These are phyloP conservation scores for Camelina laxa DNA, from an alignment of 345 rosid species.

Conservation along the genomic window DNA sequence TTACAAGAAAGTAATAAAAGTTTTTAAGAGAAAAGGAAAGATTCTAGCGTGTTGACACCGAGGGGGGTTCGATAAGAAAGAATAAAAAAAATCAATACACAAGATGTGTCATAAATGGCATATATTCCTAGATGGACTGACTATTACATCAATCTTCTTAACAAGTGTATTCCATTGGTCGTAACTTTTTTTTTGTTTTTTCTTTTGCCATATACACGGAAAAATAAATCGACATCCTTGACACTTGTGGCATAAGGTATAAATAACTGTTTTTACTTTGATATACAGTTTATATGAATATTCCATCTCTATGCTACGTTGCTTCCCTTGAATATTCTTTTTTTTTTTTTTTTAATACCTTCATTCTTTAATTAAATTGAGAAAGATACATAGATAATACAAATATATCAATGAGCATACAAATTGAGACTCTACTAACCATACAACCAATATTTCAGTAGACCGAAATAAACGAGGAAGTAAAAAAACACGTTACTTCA, in stretches of 20 bases:
- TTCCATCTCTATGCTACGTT: conserved; percentile 18
- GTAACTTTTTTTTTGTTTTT: not conserved
- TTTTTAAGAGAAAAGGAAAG: conserved; percentile 15
- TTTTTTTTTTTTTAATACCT: too few species aligned
- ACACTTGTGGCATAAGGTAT: conserved; percentile 6
- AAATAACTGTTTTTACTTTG: not conserved
- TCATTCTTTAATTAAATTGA: too few species aligned
- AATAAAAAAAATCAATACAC: conserved; percentile 51
- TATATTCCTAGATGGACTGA: conserved; percentile 41
- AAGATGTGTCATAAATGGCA: conserved; percentile 41
- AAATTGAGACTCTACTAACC: too few species aligned
- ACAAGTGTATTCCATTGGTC: conserved; percentile 30
- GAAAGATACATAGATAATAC: too few species aligned
- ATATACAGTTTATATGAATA: conserved; percentile 22
- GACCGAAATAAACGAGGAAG: too few species aligned
- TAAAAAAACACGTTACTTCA: too few species aligned
- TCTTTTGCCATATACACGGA: not conserved
- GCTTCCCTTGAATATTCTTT: conserved; percentile 18
- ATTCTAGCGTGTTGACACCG: conserved; percentile 49
- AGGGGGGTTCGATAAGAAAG: conserved; percentile 52
- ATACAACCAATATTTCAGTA: too few species aligned
- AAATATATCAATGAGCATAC: too few species aligned
- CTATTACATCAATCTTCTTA: conserved; percentile 34
- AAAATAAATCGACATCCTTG: not conserved
- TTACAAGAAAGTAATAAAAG: not conserved